Evolutionary conservation across 2,329 filamentous ascomycete genomes (phyloP).

Genomic region (Cryphonectria radicalis): DNA sequence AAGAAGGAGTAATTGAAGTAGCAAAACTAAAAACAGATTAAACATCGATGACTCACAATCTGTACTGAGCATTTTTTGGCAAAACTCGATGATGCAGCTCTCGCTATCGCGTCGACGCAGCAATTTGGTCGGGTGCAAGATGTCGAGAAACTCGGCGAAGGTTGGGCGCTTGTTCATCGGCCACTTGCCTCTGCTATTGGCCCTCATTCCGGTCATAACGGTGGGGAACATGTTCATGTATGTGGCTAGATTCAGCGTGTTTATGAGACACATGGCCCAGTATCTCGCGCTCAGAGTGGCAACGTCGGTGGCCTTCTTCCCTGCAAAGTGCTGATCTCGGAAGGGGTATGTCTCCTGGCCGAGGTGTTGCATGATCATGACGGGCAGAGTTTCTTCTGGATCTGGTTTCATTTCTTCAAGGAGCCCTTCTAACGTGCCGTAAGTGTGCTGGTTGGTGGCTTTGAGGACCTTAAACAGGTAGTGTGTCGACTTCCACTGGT

Average conservation of each 20-base stretch:
- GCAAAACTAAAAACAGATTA: not conserved
- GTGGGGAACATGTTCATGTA: not conserved
- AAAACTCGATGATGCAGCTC: not conserved
- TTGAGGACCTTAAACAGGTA: not conserved
- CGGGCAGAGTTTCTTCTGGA: not conserved
- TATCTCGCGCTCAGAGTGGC: not conserved
- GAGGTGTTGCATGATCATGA: not conserved
- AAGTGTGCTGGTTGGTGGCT: not conserved
- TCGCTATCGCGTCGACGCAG: not conserved
- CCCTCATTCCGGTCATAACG: not conserved
- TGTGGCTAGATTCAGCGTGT: not conserved
- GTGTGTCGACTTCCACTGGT: not conserved
- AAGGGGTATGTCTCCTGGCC: not conserved
- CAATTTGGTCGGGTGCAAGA: not conserved
- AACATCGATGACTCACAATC: not conserved
- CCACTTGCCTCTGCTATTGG: not conserved
- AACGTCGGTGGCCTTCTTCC: not conserved
- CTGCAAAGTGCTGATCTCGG: not conserved
- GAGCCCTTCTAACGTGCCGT: not conserved
- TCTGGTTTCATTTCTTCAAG: not conserved
- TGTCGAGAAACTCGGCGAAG: not conserved
- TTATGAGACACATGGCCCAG: not conserved
- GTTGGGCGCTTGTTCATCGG: not conserved
- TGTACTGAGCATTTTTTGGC: not conserved
- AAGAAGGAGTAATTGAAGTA: not conserved